A percentile compares a stretch with the other conserved stretches of the same genome.
Evolutionary conservation across 768 basidiomycete species (phyloP).

Genomic region (Russula abietina): DNA sequence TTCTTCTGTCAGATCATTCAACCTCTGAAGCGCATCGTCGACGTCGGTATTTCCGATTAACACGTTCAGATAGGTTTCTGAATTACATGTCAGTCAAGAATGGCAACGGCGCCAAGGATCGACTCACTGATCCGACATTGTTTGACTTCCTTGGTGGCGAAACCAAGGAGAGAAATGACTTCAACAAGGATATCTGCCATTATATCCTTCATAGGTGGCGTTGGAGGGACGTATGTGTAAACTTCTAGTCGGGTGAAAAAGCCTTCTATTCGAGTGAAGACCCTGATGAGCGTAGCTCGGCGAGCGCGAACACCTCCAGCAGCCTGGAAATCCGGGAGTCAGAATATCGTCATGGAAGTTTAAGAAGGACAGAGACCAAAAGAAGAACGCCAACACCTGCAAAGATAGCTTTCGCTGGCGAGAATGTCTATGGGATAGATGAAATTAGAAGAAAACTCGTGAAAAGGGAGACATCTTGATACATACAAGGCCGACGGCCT

Average conservation of each 20-base stretch:
- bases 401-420: neutral
- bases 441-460: neutral
- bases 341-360: neutral
- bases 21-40: neutral
- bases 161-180: neutral
- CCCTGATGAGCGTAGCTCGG: neutral
- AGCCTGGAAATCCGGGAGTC: neutral
- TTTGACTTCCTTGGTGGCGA: slow-evolving; percentile 2
- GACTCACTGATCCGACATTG: neutral
- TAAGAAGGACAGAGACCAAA: neutral
- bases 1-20: neutral
- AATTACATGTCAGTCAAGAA: neutral
- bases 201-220: neutral
- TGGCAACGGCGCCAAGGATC: too few relatives aligned
- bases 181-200: neutral
- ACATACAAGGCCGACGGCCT: neutral
- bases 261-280: neutral
- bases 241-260: neutral
- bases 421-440: neutral
- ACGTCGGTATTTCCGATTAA: neutral
- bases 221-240: neutral
- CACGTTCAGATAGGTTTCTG: neutral
- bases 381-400: neutral
- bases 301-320: neutral
- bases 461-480: neutral